These are phyloP conservation scores for Leishmania lainsoni DNA, from an alignment of 208 protist species.

Conservation along the genomic window DNA sequence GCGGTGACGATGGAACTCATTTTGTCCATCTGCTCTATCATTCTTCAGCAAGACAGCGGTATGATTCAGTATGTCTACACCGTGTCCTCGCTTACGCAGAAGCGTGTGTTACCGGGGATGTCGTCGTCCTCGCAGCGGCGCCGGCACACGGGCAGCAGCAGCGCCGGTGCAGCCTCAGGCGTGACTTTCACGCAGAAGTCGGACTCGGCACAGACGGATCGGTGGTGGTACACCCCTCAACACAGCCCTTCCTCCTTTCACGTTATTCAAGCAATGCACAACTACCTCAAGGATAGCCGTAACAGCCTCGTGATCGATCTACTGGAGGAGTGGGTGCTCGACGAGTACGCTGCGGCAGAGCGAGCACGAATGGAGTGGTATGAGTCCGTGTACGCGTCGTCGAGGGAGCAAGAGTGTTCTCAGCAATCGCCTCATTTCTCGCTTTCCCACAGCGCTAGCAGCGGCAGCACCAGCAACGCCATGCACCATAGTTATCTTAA, in stretches of 20 bases:
- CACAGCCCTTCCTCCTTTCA: slow-evolving; percentile 51
- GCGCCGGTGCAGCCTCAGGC: neutral
- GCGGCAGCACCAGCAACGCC: neutral
- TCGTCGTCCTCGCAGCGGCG: slow-evolving; percentile 28
- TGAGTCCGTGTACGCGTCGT: slow-evolving; percentile 18
- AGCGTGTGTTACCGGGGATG: slow-evolving; percentile 30
- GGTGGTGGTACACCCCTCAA: slow-evolving; percentile 35
- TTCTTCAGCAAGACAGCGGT: slow-evolving; percentile 59
- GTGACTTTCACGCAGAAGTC: slow-evolving; percentile 9
- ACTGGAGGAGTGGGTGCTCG: slow-evolving; percentile 43
- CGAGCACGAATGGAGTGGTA: slow-evolving; percentile 16
- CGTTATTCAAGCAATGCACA: slow-evolving; percentile 42
- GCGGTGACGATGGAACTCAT: slow-evolving; percentile 62
- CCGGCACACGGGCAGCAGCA: slow-evolving; percentile 15
- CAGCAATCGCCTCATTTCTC: neutral
- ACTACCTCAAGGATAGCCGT: slow-evolving; percentile 42
- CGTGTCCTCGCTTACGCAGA: slow-evolving; percentile 54
- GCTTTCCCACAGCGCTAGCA: slow-evolving; percentile 1
- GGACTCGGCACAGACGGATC: slow-evolving; percentile 8
- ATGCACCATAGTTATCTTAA: neutral
- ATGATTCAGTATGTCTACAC: slow-evolving; percentile 61
- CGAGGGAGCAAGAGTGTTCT: neutral
- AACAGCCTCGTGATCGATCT: slow-evolving; percentile 34
- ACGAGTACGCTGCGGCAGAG: slow-evolving; percentile 35
- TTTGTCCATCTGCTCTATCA: slow-evolving; percentile 49